Evolutionary conservation across 495 filamentous ascomycete genomes (phyloP).

Genomic region (Hyaloscypha finlandica): DNA sequence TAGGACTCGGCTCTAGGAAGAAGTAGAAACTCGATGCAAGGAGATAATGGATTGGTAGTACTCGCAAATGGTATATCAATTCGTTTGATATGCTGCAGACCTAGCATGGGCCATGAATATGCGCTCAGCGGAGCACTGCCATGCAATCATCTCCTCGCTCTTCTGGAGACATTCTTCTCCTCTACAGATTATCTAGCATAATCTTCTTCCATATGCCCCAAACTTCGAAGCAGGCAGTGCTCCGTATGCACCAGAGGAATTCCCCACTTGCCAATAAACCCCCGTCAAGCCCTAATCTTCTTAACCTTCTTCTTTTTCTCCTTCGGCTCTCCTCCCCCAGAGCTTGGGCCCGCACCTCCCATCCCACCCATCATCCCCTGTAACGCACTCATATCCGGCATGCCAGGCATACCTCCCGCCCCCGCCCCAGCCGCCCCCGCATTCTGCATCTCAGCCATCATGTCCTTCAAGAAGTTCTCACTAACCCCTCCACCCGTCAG

Average conservation of each 20-base stretch:
- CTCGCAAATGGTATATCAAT: no score
- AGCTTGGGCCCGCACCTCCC: constrained; percentile 12
- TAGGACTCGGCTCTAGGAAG: no score
- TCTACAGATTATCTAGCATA: background rate
- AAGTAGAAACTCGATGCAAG: no score
- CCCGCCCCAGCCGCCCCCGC: constrained; percentile 36
- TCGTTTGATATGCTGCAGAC: no score
- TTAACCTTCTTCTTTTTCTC: constrained; percentile 45
- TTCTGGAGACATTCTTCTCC: no score
- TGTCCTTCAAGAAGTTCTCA: constrained; percentile 95
- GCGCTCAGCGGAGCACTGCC: background rate
- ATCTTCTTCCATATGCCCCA: background rate
- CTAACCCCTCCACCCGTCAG: constrained; percentile 92
- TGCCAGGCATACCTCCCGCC: constrained; percentile 39
- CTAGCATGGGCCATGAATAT: no score
- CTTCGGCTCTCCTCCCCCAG: constrained; percentile 46
- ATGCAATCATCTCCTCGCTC: background rate
- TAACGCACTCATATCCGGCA: constrained; percentile 39
- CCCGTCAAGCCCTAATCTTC: constrained; percentile 21
- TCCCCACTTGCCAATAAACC: background rate
- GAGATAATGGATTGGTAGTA: no score
- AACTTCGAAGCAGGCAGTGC: background rate
- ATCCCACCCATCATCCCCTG: constrained; percentile 32
- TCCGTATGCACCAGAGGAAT: background rate
- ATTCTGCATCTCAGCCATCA: constrained; percentile 85